Conservation (phyloP, 1,284 basidiomycete species). For the Ceratobasidium sp. region DNA sequence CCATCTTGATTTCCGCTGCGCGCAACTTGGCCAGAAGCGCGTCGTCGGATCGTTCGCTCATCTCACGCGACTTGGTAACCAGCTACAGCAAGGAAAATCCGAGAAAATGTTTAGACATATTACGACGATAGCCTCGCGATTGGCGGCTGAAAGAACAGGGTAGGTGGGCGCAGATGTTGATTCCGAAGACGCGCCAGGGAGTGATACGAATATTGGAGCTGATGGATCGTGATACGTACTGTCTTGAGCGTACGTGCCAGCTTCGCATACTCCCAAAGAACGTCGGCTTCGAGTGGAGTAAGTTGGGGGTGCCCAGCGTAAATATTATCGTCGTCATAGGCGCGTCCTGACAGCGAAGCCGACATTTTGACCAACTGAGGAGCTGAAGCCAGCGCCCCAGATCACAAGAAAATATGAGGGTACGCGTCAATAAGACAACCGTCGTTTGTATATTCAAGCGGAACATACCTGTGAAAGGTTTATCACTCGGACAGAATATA, state of each 20-base stretch:
- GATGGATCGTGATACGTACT: slow-evolving; percentile 58
- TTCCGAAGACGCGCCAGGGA: neutral
- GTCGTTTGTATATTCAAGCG: neutral
- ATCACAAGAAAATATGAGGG: neutral
- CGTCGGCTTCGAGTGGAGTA: slow-evolving; percentile 69
- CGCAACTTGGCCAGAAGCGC: slow-evolving; percentile 81
- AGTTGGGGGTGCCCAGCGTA: slow-evolving; percentile 74
- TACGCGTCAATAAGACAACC: neutral
- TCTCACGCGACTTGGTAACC: slow-evolving; percentile 54
- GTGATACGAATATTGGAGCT: neutral
- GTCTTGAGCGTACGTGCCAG: slow-evolving; percentile 74
- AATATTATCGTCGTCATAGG: slow-evolving; percentile 59
- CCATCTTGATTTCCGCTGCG: slow-evolving; percentile 93
- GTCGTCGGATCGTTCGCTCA: slow-evolving; percentile 77
- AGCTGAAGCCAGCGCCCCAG: neutral
- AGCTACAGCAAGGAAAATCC: slow-evolving; percentile 40
- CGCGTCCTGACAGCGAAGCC: neutral
- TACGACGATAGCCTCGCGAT: too few relatives aligned
- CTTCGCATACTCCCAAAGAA: slow-evolving; percentile 84
- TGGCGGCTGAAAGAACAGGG: neutral
- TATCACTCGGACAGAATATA: neutral
- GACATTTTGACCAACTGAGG: neutral
- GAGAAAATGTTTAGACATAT: neutral
- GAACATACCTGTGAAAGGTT: neutral
- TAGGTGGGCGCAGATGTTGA: neutral